These are phyloP conservation scores for Melanomma pulvis-pyrius DNA, from an alignment of 495 filamentous ascomycete species.

Conservation along the genomic window DNA sequence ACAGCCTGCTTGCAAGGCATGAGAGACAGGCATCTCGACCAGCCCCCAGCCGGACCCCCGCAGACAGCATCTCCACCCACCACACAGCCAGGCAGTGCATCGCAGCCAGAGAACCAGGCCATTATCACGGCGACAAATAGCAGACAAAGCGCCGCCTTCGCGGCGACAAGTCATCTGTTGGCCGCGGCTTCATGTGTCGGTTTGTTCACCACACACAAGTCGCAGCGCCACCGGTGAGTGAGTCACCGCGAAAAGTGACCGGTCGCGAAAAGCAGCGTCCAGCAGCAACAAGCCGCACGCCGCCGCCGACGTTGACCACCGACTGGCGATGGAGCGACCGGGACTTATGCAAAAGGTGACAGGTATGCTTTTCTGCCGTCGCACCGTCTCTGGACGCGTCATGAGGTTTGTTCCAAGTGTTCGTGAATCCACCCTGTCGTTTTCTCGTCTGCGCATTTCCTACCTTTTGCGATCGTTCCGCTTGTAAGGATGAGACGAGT, in stretches of 20 bases:
- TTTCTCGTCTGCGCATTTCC: neutral
- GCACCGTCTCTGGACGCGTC: neutral
- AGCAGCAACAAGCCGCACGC: neutral
- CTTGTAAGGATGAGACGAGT: neutral
- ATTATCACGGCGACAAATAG: neutral
- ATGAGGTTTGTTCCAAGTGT: neutral
- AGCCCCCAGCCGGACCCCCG: neutral
- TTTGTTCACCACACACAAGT: neutral
- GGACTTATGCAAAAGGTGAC: neutral
- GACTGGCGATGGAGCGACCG: neutral
- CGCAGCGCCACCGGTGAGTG: constrained; percentile 16
- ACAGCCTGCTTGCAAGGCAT: neutral
- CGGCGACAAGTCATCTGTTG: neutral
- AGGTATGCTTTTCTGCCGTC: neutral
- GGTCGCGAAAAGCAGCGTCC: constrained; percentile 3
- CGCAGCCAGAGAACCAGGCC: neutral
- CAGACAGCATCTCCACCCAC: neutral
- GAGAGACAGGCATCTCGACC: neutral
- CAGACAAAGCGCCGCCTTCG: neutral
- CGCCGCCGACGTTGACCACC: neutral
- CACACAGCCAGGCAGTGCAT: neutral
- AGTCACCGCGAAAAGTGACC: constrained; percentile 6
- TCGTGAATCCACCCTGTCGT: neutral
- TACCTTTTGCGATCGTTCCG: neutral
- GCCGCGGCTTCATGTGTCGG: neutral